A percentile compares a stretch with the other conserved stretches of the same genome.
phyloP scores from a whole-genome alignment of 805 yeast species.

The Schizosaccharomyces pombe region DNA sequence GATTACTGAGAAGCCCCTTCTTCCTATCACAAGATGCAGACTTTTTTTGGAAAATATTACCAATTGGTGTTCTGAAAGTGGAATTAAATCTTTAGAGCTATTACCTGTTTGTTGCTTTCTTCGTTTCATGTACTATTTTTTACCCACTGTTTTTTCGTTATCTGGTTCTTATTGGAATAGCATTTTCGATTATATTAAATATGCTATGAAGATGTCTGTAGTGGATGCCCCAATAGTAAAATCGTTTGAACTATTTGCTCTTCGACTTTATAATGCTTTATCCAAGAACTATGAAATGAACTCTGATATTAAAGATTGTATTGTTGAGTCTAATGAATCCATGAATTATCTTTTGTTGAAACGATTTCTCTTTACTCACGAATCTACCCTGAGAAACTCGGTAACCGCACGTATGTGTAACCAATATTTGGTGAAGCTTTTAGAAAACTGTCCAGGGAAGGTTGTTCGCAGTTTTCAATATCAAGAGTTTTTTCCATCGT shows the following conservation, averaged over 20 bases:
- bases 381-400: background rate
- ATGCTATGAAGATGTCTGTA: background rate
- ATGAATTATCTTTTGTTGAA: background rate
- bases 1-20: background rate
- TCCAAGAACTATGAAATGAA: background rate
- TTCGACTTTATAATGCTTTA: background rate
- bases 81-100: background rate
- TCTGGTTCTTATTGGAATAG: background rate
- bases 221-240: background rate
- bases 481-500: background rate
- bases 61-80: background rate
- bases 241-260: background rate
- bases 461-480: background rate
- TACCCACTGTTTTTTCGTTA: background rate
- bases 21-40: background rate
- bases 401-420: background rate
- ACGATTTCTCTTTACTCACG: background rate
- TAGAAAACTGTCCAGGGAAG: background rate
- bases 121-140: background rate
- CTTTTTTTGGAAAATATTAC: background rate
- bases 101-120: background rate
- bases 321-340: background rate
- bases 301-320: background rate
- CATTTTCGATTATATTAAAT: background rate
- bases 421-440: background rate